A percentile compares a stretch with the other conserved stretches of the same genome.
Evolutionary conservation across 1,284 basidiomycete genomes (phyloP).

Genomic region (Volvariella surrecta): DNA sequence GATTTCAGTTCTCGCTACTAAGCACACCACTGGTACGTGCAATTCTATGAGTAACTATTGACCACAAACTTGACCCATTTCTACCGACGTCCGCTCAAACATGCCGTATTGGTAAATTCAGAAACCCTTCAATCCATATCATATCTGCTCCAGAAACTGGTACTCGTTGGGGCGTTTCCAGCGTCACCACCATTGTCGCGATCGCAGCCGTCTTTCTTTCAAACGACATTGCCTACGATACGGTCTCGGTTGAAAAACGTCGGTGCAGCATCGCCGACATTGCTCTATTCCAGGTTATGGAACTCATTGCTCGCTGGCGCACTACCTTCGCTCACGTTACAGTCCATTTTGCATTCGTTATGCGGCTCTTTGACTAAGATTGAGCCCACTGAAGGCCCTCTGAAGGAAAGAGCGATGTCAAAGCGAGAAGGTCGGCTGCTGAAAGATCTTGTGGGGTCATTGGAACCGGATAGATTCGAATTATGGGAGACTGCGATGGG

Average conservation of each 20-base stretch:
- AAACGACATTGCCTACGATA: conserved; percentile 36
- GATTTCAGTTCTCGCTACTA: conserved; percentile 22
- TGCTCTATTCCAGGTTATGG: conserved; percentile 47
- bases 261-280: conserved; percentile 8
- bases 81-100: no score
- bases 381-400: conserved; percentile 21
- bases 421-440: conserved; percentile 45
- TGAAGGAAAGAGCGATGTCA: conserved; percentile 31
- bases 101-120: conserved; percentile 7
- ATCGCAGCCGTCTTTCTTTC: conserved; percentile 62
- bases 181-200: conserved; percentile 32
- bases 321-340: conserved; percentile 44
- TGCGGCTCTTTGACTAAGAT: conserved; percentile 35
- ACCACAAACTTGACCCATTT: no score
- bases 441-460: conserved; percentile 36
- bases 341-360: conserved; percentile 51
- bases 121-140: conserved; percentile 30
- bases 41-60: no score
- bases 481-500: conserved; percentile 44
- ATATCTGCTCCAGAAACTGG: conserved; percentile 57
- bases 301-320: conserved; percentile 34
- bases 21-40: not conserved
- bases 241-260: conserved; percentile 28
- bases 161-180: conserved; percentile 58
- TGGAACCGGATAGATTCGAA: conserved; percentile 33